Evolutionary conservation across 345 rosid species (phyloP), one percentile per base, ranked within the genome.

Genomic region (Hypericum androsaemum): DNA sequence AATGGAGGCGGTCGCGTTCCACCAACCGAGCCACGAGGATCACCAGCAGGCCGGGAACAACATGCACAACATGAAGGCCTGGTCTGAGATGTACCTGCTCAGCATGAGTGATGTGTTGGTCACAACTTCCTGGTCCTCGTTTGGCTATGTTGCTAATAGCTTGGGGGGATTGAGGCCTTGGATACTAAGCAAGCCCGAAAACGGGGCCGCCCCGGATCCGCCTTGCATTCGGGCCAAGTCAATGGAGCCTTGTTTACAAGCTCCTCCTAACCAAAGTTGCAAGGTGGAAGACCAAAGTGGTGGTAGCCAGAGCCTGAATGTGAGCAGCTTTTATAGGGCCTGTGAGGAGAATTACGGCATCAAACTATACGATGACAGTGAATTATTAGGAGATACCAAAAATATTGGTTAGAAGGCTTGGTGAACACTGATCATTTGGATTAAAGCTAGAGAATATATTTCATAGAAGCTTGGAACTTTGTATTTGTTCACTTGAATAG

Each of bases 71-170:
- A 39, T 60, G 54, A 66, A 66, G 42, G 65, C 65, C 5, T 60
- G 62, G 71, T 40, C 58, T 1, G 71, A 66, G 12, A 66, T 66
- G 6, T 59, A 66, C 51, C 62, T 66, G 5, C 28, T 66, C n/a
- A 66, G 71, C 60, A 43, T 66, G 58, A 14, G 50, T 37, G 62
- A 61, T 41, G 58, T 45, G 12, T 42, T 61, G 17, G 71, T 66
- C 53, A 66, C 71, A 0, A 66, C 65, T 32, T 14, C 40, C 11
- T 36, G 45, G 52, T 65, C 70, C 7, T 58, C 70, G 11, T 65
- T 65, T 37, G 70, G 70, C 1, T 65, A 65, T 42, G 70, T 65
- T 6, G 64, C 70, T 14, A 61, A 55, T 37, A 56, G 58, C 15
- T n/a, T 66, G 8, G 71, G 54, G 12, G 66, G 49, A 12, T 8